Base-by-base conservation (phyloP, 371 early-diverging fungal genomes). In the Mortierella sp. region DNA sequence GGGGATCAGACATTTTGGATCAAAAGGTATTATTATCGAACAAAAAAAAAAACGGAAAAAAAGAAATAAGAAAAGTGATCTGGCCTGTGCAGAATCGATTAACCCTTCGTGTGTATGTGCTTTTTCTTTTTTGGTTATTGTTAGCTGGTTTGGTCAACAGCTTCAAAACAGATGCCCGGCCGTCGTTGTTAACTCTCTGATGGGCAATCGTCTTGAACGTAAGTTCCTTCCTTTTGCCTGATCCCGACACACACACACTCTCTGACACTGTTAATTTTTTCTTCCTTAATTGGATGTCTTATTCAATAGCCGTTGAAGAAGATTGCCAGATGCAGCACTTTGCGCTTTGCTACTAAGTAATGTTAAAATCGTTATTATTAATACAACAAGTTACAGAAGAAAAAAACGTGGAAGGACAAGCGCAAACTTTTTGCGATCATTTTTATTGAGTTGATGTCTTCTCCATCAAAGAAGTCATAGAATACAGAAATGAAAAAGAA, bases 131-230 rank as follows among this genome's bases (percentile, higher is more conserved):
- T 47, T 23, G 4, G 6, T 37, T 3, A 12, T 4, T 1, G 6
- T 6, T 50, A 69, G 69, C 43, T 70, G 78, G 70, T 69, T 53
- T n/a, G 70, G 66, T 3, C 56, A 70, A n/a, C 62, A 48, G 14
- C 43, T 64, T 15, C 50, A 48, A 12, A 56, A 34, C 9, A 17
- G 21, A 6, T 70, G 65, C 26, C 58, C 66, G 5, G 70, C 61
- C 1, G 55, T 41, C 1, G 15, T 47, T 3, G 39, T 70, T 23
- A 64, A 76, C 15, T 19, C 65, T 9, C 11, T 70, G 39, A 69
- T 69, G 70, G 78, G 64, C 34, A 70, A 59, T 50, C 69, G 70
- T 31, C 60, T 69, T 28, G 60, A 63, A 42, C 66, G 66, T 65
- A 70, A 57, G 68, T 30, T 32, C 19, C 39, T 56, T 23, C 50